Percentiles rank a stretch among this genome's conserved stretches.
Evolutionary conservation across 805 yeast species (phyloP).

Genomic region (Candida xyloterini): DNA sequence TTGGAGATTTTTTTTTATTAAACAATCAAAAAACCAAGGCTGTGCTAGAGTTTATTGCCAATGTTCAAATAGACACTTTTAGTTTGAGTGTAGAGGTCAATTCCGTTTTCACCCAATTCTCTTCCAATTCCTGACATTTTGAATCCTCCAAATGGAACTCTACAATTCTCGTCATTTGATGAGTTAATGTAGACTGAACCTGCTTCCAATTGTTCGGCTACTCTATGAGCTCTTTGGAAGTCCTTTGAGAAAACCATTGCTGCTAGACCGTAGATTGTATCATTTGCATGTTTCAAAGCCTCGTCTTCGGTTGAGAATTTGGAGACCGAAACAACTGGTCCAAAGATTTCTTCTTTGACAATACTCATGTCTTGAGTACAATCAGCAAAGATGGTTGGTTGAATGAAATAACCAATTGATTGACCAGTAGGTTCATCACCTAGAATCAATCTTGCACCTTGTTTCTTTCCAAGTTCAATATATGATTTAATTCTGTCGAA

Average conservation of each 20-base stretch:
- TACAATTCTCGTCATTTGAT: slow-evolving; percentile 60
- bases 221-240: slow-evolving; percentile 56
- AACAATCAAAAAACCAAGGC: not conserved
- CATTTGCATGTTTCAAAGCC: slow-evolving; percentile 66
- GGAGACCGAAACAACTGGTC: slow-evolving; percentile 75
- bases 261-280: slow-evolving; percentile 74
- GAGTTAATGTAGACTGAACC: slow-evolving; percentile 72
- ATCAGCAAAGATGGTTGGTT: slow-evolving; percentile 75
- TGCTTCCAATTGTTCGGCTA: slow-evolving; percentile 48
- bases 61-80: slow-evolving; percentile 63
- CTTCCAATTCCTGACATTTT: slow-evolving; percentile 79
- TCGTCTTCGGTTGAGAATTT: slow-evolving; percentile 67
- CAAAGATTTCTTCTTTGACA: slow-evolving; percentile 80
- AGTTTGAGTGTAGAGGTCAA: slow-evolving; percentile 66
- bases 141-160: slow-evolving; percentile 80
- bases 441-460: slow-evolving; percentile 45
- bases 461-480: slow-evolving; percentile 43
- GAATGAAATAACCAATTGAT: slow-evolving; percentile 59
- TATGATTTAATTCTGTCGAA: slow-evolving; percentile 48
- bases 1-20: not conserved
- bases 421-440: slow-evolving; percentile 43
- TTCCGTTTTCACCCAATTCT: slow-evolving; percentile 74
- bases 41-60: slow-evolving; percentile 33
- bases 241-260: slow-evolving; percentile 76
- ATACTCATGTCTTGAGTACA: slow-evolving; percentile 63